These are phyloP conservation scores for Xylaria hypoxylon DNA, from an alignment of 2,329 filamentous ascomycete species.

Conservation along the genomic window DNA sequence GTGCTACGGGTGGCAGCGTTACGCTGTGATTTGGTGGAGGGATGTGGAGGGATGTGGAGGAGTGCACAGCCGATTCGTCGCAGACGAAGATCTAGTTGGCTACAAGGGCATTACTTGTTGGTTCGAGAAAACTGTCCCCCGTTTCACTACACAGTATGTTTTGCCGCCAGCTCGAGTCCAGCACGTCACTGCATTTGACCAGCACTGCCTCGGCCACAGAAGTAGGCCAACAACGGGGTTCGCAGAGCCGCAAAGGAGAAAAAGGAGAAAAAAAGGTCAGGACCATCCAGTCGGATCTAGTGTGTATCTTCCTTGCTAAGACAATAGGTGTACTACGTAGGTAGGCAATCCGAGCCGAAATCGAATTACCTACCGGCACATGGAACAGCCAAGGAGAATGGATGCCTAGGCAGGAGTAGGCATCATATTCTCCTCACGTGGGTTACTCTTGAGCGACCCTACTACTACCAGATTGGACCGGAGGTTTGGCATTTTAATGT, in stretches of 20 bases:
- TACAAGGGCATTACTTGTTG: constrained; percentile 14
- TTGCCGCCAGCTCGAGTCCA: constrained; percentile 10
- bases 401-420: constrained; percentile 2
- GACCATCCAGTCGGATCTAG: background rate
- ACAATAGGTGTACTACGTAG: background rate
- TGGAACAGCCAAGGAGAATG: constrained; percentile 7
- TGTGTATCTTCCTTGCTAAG: no score
- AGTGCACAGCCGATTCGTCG: constrained; percentile 31
- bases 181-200: background rate
- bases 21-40: constrained; percentile 27
- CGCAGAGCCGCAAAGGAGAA: constrained; percentile 16
- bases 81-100: background rate
- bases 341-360: background rate
- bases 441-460: background rate
- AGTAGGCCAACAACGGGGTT: constrained; percentile 9
- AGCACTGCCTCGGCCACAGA: constrained; percentile 24
- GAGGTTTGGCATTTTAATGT: background rate
- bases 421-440: constrained; percentile 7
- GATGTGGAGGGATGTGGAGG: constrained; percentile 26
- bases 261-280: background rate
- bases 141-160: background rate
- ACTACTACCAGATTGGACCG: background rate
- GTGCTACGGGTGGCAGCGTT: constrained; percentile 18
- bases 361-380: background rate
- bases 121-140: constrained; percentile 21